Base-by-base conservation (phyloP, 169 alveolate genomes). In the Cryptosporidium tyzzeri region DNA sequence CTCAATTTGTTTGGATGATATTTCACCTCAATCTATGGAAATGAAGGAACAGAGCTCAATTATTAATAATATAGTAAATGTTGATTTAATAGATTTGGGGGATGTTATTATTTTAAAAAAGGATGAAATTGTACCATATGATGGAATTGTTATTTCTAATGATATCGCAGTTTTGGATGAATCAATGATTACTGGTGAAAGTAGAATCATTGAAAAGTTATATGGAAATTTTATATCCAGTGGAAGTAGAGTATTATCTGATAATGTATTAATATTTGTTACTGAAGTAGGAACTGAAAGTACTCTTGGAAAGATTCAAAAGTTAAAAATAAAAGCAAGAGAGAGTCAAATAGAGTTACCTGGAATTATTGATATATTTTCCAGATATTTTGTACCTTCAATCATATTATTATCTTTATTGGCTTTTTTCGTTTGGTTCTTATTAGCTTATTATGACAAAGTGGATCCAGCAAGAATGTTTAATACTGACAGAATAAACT, bases 181-280 rank as follows among this genome's bases (percentile, higher is more conserved):
- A 18, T 80, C 89, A 23, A 21, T 80, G 68, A 59, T 80, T 80
- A 80, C 89, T 45, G 89, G 89, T 0, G 89, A 80, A 80, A 39
- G 69, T 10, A 80, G 74, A 65, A 31, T 44, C 16, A 65, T 80
- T 62, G 89, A 80, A 80, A 80, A 80, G 35, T 29, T 80, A 35
- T 80, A 80, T 80, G 89, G 89, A 44, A 80, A 80, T 50, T 80
- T 9, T 37, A 33, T 80, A 26, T 33, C 75, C 4, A 65, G 80
- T 62, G 89, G 89, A 16, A 61, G 80, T 12, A 80, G 50, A 35
- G 75, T 80, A 16, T 31, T 80, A 8, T 65, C 73, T 0, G 75
- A 65, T 12, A 80, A 67, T 44, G 14, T 80, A 5, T 18, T 33
- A 1, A 23, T 80, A 44, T 65, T 59, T 44, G 62, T 80, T 10